Evolutionary conservation across 2,329 filamentous ascomycete species (phyloP).

Genomic region (Monosporascus sp.): DNA sequence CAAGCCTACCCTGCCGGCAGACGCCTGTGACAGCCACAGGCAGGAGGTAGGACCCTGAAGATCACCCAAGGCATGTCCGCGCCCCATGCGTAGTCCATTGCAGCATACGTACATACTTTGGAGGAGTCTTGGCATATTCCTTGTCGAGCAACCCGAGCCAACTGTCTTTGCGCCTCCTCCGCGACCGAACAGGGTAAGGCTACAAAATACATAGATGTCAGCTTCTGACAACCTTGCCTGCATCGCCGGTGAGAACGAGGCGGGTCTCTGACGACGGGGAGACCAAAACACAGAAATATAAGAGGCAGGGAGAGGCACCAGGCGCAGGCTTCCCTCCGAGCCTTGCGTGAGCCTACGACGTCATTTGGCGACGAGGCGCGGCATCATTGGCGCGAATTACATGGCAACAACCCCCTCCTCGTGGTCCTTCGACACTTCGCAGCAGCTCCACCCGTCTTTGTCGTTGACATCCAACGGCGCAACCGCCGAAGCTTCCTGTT

Average conservation of each 20-base stretch:
- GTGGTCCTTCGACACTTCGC: too few species aligned
- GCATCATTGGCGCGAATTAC: background rate
- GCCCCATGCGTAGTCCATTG: slow-evolving; percentile 8
- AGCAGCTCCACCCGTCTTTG: too few species aligned
- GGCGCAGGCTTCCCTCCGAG: background rate
- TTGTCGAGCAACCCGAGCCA: background rate
- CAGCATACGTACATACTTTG: slow-evolving; percentile 14
- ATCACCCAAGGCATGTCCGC: slow-evolving; percentile 12
- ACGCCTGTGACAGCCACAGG: background rate
- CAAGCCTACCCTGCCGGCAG: background rate
- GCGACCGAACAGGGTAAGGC: too few species aligned
- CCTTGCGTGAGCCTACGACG: background rate
- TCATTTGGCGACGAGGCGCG: background rate
- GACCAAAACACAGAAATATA: background rate
- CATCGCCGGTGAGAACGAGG: too few species aligned
- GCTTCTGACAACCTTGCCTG: too few species aligned
- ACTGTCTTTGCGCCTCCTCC: too few species aligned
- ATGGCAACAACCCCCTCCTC: too few species aligned
- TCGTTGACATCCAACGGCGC: too few species aligned
- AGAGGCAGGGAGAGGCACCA: background rate
- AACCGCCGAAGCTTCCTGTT: too few species aligned
- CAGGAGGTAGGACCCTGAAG: slow-evolving; percentile 21
- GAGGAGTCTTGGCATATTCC: slow-evolving; percentile 11
- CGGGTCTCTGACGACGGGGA: background rate
- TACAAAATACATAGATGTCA: too few species aligned